A percentile compares a stretch with the other conserved stretches of the same genome.
These are phyloP conservation scores for Baudoinia panamericana DNA, from an alignment of 495 filamentous ascomycete species.

Conservation along the genomic window DNA sequence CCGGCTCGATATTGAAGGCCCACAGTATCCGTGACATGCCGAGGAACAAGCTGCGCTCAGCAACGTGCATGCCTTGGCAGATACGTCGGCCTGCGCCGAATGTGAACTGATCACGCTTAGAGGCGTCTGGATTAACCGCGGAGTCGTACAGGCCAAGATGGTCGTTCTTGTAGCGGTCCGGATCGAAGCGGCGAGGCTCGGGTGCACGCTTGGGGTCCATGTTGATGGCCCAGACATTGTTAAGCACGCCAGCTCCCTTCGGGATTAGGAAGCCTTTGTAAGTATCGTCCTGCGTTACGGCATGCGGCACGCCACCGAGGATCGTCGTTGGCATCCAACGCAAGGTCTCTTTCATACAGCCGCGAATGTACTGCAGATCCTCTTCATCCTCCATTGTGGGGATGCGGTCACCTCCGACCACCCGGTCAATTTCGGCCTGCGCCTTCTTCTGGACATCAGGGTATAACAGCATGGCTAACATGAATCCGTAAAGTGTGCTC, in stretches of 20 bases:
- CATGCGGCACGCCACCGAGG: conserved; percentile 26
- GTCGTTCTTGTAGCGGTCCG: conserved; percentile 15
- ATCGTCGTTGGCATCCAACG: conserved; percentile 22
- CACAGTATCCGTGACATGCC: conserved; percentile 20
- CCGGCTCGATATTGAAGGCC: conserved; percentile 22
- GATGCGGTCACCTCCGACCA: conserved; percentile 14
- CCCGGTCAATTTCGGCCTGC: conserved; percentile 25
- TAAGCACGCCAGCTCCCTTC: conserved; percentile 19
- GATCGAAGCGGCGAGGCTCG: conserved; percentile 19
- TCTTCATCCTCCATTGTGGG: conserved; percentile 14
- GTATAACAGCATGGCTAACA: conserved; percentile 34
- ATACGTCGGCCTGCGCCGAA: conserved; percentile 27
- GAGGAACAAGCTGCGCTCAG: conserved; percentile 22
- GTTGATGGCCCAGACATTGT: conserved; percentile 22
- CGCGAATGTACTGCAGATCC: conserved; percentile 14
- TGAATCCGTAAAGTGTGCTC: conserved; percentile 27
- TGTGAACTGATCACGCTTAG: conserved; percentile 23
- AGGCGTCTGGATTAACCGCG: conserved; percentile 11
- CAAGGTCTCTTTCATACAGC: conserved; percentile 16
- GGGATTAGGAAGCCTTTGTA: conserved; percentile 26
- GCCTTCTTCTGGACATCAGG: conserved; percentile 30
- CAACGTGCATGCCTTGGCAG: conserved; percentile 25
- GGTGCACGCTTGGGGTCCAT: conserved; percentile 17
- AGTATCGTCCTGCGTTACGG: conserved; percentile 25
- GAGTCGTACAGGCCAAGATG: conserved; percentile 12